Conservation (phyloP, 805 yeast genomes). For the Kluyveromyces lactis region DNA sequence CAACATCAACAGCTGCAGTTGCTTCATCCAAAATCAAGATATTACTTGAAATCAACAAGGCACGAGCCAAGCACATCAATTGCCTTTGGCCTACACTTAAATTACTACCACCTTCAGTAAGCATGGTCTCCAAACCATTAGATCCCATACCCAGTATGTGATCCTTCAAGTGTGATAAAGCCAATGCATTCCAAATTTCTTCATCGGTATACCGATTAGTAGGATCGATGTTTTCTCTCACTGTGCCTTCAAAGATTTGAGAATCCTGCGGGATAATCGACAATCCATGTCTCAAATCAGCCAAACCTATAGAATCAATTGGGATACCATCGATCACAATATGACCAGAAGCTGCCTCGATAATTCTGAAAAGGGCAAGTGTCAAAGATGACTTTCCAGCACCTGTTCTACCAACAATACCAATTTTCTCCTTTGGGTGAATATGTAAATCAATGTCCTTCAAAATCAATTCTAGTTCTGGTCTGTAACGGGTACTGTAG, state of each 20-base stretch:
- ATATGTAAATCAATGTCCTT: constrained; percentile 57
- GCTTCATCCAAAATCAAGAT: constrained; percentile 76
- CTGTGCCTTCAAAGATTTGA: constrained; percentile 81
- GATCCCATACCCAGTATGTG: constrained; percentile 50
- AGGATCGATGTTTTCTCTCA: constrained; percentile 85
- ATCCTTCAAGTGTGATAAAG: constrained; percentile 64
- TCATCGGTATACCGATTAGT: constrained; percentile 57
- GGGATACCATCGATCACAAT: constrained; percentile 65
- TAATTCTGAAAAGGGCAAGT: constrained; percentile 73
- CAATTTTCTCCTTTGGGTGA: constrained; percentile 73
- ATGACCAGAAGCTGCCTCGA: constrained; percentile 66
- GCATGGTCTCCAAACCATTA: constrained; percentile 46
- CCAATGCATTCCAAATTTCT: constrained; percentile 76
- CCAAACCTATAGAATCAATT: constrained; percentile 61
- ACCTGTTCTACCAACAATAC: constrained; percentile 96
- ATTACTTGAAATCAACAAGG: constrained; percentile 53
- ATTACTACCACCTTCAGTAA: constrained; percentile 63
- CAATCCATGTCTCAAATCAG: constrained; percentile 65
- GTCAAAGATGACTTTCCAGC: constrained; percentile 91
- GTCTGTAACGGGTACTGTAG: constrained; percentile 80
- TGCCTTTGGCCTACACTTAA: constrained; percentile 74
- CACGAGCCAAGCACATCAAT: constrained; percentile 74
- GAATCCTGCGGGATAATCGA: constrained; percentile 93
- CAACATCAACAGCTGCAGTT: constrained; percentile 83
- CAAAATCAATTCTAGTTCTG: constrained; percentile 71